Conservation (phyloP, 2,329 filamentous ascomycete species). For the Magnaporthiopsis incrustans region DNA sequence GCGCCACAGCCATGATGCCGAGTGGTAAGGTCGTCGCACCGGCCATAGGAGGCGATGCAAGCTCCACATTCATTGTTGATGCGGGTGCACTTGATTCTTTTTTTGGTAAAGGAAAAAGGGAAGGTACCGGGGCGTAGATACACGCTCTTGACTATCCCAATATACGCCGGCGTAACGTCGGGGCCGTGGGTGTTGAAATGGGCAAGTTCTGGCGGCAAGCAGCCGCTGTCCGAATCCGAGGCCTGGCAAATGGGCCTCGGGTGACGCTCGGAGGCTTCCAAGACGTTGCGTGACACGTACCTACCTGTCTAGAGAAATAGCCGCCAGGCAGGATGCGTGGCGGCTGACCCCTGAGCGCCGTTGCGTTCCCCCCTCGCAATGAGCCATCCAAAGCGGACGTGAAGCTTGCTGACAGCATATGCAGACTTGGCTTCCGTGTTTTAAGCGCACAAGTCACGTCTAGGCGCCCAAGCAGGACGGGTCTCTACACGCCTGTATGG, state of each 20-base stretch:
- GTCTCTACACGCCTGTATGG: neutral
- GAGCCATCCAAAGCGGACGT: too few species aligned
- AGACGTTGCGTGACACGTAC: neutral
- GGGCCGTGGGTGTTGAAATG: neutral
- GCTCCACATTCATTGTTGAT: neutral
- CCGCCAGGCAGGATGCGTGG: neutral
- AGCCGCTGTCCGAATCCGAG: neutral
- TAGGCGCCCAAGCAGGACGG: neutral
- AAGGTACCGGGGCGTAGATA: neutral
- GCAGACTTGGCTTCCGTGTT: neutral
- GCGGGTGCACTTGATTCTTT: neutral
- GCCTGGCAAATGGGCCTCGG: neutral
- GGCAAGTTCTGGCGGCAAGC: neutral
- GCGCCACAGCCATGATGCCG: neutral
- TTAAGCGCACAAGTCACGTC: neutral
- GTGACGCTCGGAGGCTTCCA: neutral
- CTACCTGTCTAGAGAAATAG: neutral
- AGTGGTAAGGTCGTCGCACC: neutral
- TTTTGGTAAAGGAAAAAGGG: neutral
- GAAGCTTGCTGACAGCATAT: neutral
- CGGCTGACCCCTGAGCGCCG: neutral
- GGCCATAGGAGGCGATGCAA: neutral
- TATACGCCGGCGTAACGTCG: neutral
- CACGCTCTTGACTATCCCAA: neutral
- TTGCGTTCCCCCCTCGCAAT: too few species aligned